Evolutionary conservation across 1,139 yeast genomes (phyloP), one percentile per base, ranked within the genome.

Genomic region (Diutina ranongensis): DNA sequence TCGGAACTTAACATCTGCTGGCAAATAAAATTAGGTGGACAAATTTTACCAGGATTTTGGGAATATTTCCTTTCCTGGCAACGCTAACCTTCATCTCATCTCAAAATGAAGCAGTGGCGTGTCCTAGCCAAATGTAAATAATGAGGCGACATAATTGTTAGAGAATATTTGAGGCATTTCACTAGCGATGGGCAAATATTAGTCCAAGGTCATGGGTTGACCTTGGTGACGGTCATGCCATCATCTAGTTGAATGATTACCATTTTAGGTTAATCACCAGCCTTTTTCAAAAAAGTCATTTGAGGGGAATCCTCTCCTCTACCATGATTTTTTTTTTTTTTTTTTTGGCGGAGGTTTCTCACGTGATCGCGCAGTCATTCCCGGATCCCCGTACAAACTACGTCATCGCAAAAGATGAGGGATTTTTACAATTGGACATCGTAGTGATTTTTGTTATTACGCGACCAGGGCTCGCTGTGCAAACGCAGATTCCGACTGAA

Each of bases 401-500:
- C 40, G 40, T 35, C 40, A 35, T 35, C 20, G 40, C 10, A 22
- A 22, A 22, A 16, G 13, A 15, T 35, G 40, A 35, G 40, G 40
- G 27, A 35, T 35, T 35, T 35, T 20, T 35, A 20, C 40, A 35
- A 35, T 35, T 35, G 40, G 40, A 21, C 40, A 22, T 21, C 25
- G 40, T 13, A 15, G 16, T 9, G 18, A 10, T n/a, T n/a, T n/a
- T n/a, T n/a, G 28, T 20, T 10, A 12, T n/a, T 21, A 18, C 13
- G 5, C 9, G 9, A 10, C 28, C 40, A 22, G 40, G 38, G 40
- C 40, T 35, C 15, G 18, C 40, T 35, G 40, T 35, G 40, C 40
- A 35, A 35, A 35, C 40, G 40, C 40, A 20, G 40, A 35, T 35
- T 35, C 40, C 40, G 40, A 35, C 28, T 35, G 18, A 28, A 35